Evolutionary conservation across 768 basidiomycete genomes (phyloP), one percentile per base, ranked within the genome.

Genomic region (Mycena rebaudengoi): DNA sequence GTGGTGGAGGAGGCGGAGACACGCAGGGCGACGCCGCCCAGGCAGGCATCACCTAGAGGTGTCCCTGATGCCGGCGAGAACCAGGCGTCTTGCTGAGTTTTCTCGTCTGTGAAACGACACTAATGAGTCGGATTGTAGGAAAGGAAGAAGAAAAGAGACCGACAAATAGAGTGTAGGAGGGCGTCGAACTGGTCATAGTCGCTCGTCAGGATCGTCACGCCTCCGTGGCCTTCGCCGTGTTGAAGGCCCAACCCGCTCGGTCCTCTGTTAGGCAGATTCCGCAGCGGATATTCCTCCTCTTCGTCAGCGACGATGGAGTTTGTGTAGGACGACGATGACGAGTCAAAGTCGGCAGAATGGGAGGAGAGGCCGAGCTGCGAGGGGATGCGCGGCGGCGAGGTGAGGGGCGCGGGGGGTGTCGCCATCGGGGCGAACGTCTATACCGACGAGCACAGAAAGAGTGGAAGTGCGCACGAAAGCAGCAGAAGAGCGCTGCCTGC

Each of bases 131-230:
- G 6, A 23, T 25, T 23, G 5, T 40, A 59, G 20, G n/a, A 25
- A 16, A 41, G 39, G 18, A 32, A 26, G 33, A 14, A 26, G 46
- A 32, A 18, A n/a, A 51, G 20, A 46, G 3, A 64, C 66, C 13
- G 26, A 64, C 66, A 94, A 48, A 94, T 91, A 67, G 91, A 88
- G 71, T 93, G 91, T 20, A 94, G 79, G 74, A 91, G 82, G 28
- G 91, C 91, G 75, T 93, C 90, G 74, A 89, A 91, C 26, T 89
- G 85, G 69, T 92, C 91, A 71, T 92, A 93, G 81, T 92, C 91
- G 73, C 86, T 82, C 72, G 82, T 83, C 56, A 82, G 80, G 45
- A 85, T 77, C 30, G 81, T 82, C 52, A 85, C 62, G 13, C 58
- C 58, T 4, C 5, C 10, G 13, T 44, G 8, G 20, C 39, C n/a